These are phyloP conservation scores for Arctium lappa DNA, from an alignment of 129 eudicot genomes.

Conservation along the genomic window DNA sequence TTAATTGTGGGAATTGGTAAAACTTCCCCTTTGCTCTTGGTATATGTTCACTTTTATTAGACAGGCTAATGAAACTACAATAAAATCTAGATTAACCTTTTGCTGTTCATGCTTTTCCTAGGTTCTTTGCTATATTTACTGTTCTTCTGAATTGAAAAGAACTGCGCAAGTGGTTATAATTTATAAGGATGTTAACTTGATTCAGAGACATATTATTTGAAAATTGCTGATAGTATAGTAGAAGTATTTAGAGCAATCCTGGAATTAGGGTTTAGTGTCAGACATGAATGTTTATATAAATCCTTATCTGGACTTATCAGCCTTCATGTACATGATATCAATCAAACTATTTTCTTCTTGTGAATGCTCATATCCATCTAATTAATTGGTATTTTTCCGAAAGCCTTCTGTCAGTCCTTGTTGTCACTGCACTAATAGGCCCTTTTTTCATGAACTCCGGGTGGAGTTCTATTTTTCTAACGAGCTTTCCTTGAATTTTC, in stretches of 20 bases:
- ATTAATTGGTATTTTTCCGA: neutral
- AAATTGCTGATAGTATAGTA: neutral
- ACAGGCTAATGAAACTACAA: neutral
- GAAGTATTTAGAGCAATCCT: neutral
- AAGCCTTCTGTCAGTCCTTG: neutral
- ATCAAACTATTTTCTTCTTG: neutral
- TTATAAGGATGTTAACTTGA: neutral
- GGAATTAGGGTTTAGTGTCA: conserved; percentile 2
- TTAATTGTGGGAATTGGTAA: neutral
- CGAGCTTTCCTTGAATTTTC: neutral
- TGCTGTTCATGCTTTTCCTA: neutral
- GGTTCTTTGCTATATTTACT: neutral
- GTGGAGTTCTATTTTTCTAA: neutral
- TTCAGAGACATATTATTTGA: neutral
- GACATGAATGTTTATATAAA: neutral
- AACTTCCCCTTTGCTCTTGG: neutral
- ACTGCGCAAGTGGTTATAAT: neutral
- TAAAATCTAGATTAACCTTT: neutral
- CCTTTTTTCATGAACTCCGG: neutral
- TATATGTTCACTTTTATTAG: neutral
- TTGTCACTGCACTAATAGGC: neutral
- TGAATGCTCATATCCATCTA: neutral
- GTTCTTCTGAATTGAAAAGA: neutral
- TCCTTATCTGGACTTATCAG: neutral
- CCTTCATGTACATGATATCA: neutral